Evolutionary conservation across 129 eudicot species (phyloP).

Genomic region (Centrapalus pauciflorus): DNA sequence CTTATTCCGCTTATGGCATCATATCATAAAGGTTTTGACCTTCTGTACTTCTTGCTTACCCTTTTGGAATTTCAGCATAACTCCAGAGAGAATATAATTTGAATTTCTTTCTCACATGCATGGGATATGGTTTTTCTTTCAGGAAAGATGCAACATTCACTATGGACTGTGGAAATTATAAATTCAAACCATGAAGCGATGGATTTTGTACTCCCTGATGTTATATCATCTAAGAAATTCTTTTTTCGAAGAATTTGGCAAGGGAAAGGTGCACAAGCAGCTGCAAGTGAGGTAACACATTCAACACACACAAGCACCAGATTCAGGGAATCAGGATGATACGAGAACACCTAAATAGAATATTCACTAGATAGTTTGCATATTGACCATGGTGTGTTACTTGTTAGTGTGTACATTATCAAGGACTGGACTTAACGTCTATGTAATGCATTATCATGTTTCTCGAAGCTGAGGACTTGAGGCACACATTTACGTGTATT

Average conservation of each 20-base stretch:
- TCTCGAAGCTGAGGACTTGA: neutral
- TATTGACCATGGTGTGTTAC: conserved; percentile 17
- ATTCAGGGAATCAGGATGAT: no score
- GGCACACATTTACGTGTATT: neutral
- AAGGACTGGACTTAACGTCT: neutral
- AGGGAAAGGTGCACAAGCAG: conserved; percentile 83
- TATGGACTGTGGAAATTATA: conserved; percentile 69
- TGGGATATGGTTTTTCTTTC: conserved; percentile 21
- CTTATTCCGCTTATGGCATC: conserved; percentile 84
- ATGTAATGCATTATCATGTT: conserved; percentile 10
- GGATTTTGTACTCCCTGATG: conserved; percentile 35
- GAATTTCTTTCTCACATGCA: conserved; percentile 17
- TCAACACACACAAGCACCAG: neutral
- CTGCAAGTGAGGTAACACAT: conserved; percentile 83
- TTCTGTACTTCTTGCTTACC: neutral
- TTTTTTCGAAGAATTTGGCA: conserved; percentile 92
- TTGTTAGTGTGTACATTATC: neutral
- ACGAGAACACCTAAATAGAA: no score
- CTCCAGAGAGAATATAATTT: neutral
- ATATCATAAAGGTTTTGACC: conserved; percentile 66
- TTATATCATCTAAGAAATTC: conserved; percentile 41
- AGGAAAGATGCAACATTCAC: conserved; percentile 87
- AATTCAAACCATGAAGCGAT: conserved; percentile 40
- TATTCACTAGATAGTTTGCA: no score
- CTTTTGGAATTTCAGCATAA: neutral